Conservation (phyloP, 768 basidiomycete species). For the Pisolithus albus region DNA sequence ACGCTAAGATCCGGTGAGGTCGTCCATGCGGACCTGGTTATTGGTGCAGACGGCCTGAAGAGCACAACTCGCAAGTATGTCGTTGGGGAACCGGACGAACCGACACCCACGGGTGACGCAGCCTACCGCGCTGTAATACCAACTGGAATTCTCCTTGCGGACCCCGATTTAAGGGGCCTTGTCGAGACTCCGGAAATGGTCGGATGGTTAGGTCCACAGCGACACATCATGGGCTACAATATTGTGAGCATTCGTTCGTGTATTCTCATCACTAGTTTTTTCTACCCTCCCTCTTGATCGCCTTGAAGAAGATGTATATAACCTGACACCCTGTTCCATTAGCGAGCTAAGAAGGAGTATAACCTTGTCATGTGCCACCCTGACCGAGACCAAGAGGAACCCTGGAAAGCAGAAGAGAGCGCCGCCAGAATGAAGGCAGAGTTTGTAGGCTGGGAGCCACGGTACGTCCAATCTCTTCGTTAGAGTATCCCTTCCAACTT, state of each 20-base stretch:
- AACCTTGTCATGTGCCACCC: slow-evolving; percentile 42
- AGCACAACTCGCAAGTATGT: slow-evolving; percentile 43
- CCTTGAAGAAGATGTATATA: neutral
- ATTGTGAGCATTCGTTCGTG: slow-evolving; percentile 28
- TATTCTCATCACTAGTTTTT: neutral
- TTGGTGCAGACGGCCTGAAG: slow-evolving; percentile 50
- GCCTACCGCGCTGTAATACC: slow-evolving; percentile 54
- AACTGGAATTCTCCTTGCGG: slow-evolving; percentile 36
- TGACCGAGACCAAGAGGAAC: slow-evolving; percentile 34
- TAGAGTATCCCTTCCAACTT: slow-evolving; percentile 1
- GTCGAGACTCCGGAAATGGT: slow-evolving; percentile 49
- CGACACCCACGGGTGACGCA: slow-evolving; percentile 54
- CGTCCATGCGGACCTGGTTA: slow-evolving; percentile 38
- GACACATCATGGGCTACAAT: slow-evolving; percentile 40
- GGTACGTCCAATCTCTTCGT: slow-evolving; percentile 23
- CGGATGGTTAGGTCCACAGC: slow-evolving; percentile 51
- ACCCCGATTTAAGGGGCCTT: slow-evolving; percentile 45
- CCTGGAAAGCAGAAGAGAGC: slow-evolving; percentile 39
- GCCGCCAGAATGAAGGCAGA: slow-evolving; percentile 41
- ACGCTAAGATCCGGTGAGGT: slow-evolving; percentile 38
- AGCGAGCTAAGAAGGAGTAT: slow-evolving; percentile 35
- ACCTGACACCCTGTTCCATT: neutral
- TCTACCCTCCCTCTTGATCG: neutral
- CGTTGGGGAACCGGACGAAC: slow-evolving; percentile 40
- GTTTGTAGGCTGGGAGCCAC: slow-evolving; percentile 43